Percentiles rank a stretch among this genome's conserved stretches.
These are phyloP conservation scores for Fraxinus sp. DNA, from an alignment of 305 asterid genomes.

Conservation along the genomic window DNA sequence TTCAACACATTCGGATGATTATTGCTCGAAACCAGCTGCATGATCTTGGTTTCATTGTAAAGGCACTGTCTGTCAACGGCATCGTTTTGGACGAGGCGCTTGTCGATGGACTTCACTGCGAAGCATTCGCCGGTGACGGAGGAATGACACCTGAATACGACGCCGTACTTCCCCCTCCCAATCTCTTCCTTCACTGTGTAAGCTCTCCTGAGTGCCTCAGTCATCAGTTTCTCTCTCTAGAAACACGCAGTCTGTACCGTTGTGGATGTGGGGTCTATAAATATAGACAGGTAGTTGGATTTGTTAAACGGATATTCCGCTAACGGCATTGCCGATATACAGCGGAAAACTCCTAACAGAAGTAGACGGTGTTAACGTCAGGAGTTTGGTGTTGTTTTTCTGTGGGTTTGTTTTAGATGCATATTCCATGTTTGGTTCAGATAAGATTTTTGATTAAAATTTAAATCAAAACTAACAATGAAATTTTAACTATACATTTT, in stretches of 20 bases:
- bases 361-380: not conserved
- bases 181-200: slow-evolving; percentile 56
- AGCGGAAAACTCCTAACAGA: not conserved
- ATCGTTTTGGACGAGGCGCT: slow-evolving; percentile 49
- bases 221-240: slow-evolving; percentile 43
- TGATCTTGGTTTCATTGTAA: slow-evolving; percentile 57
- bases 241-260: slow-evolving; percentile 22
- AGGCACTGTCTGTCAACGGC: slow-evolving; percentile 62
- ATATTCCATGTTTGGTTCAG: not conserved
- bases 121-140: slow-evolving; percentile 39
- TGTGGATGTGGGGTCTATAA: slow-evolving; percentile 21
- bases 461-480: too few species aligned
- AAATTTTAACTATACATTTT: too few species aligned
- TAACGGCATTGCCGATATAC: slow-evolving; percentile 9
- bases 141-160: slow-evolving; percentile 60
- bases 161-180: slow-evolving; percentile 82
- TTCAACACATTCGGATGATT: slow-evolving; percentile 41
- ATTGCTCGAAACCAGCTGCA: slow-evolving; percentile 36
- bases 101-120: slow-evolving; percentile 72
- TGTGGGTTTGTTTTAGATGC: not conserved
- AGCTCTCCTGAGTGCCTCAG: slow-evolving; percentile 47
- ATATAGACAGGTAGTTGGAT: slow-evolving; percentile 22
- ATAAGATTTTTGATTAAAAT: too few species aligned
- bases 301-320: slow-evolving; percentile 33
- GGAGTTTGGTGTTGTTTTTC: not conserved